Conservation (phyloP, 805 yeast genomes). For the Sugiyamaella smithiae region DNA sequence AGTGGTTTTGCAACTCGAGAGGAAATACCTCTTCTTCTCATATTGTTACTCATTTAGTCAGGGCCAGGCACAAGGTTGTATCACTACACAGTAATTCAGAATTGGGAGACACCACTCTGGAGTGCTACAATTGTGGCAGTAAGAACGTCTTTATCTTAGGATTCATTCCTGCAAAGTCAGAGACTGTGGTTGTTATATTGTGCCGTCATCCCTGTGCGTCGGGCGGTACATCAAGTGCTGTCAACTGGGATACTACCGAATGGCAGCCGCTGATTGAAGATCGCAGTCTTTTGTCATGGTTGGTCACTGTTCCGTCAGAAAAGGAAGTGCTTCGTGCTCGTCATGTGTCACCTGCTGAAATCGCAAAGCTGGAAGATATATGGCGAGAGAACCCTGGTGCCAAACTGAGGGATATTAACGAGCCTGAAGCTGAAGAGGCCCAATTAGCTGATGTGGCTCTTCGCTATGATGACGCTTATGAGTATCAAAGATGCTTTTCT, state of each 20-base stretch:
- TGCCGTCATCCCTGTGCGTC: slow-evolving; percentile 79
- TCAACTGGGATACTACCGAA: slow-evolving; percentile 80
- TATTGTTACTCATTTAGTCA: slow-evolving; percentile 78
- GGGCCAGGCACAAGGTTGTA: slow-evolving; percentile 72
- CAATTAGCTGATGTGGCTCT: slow-evolving; percentile 69
- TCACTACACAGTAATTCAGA: slow-evolving; percentile 76
- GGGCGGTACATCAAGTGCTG: slow-evolving; percentile 12
- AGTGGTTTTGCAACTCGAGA: slow-evolving; percentile 88
- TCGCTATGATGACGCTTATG: slow-evolving; percentile 77
- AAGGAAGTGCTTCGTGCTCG: slow-evolving; percentile 57
- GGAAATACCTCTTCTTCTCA: slow-evolving; percentile 64
- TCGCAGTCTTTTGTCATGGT: slow-evolving; percentile 76
- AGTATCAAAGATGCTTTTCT: slow-evolving; percentile 80
- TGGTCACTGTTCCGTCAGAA: slow-evolving; percentile 66
- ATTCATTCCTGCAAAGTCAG: slow-evolving; percentile 81
- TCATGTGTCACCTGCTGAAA: slow-evolving; percentile 59
- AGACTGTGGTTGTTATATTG: slow-evolving; percentile 78
- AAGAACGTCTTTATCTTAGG: slow-evolving; percentile 79
- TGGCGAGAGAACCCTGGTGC: slow-evolving; percentile 77
- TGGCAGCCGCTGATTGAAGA: slow-evolving; percentile 88
- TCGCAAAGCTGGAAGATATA: slow-evolving; percentile 68
- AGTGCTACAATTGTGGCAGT: slow-evolving; percentile 88
- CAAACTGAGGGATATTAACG: slow-evolving; percentile 62
- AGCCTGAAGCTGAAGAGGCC: slow-evolving; percentile 45
- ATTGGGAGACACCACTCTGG: slow-evolving; percentile 81